A percentile compares a stretch with the other conserved stretches of the same genome.
Conservation (phyloP, 371 early-diverging fungal species). For the Syncephalastrum sp. region DNA sequence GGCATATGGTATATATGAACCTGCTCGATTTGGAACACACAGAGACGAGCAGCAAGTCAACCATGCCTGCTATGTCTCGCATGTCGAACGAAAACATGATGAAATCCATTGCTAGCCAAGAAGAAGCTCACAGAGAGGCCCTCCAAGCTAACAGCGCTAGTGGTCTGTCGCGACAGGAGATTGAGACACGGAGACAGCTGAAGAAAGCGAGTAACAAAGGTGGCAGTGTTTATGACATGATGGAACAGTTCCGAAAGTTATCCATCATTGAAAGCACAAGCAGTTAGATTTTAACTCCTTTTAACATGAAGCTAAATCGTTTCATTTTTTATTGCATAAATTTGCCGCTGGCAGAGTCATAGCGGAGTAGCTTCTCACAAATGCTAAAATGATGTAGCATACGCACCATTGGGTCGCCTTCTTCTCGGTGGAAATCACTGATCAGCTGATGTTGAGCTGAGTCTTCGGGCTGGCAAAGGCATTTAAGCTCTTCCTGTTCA, state of each 20-base stretch:
- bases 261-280: constrained; percentile 11
- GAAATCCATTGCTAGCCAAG: constrained; percentile 10
- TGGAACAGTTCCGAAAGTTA: constrained; percentile 23
- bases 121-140: neutral
- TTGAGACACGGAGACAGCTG: constrained; percentile 13
- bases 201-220: constrained; percentile 13
- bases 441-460: neutral
- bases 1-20: constrained; percentile 61
- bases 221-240: constrained; percentile 17
- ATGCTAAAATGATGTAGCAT: constrained; percentile 10
- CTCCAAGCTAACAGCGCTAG: no score
- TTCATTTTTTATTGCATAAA: no score
- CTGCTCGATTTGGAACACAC: constrained; percentile 45
- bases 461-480: neutral
- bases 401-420: constrained; percentile 9
- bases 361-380: constrained; percentile 13
- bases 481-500: constrained; percentile 6
- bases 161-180: constrained; percentile 11
- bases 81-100: constrained; percentile 14
- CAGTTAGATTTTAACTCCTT: neutral
- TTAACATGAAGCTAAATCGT: no score
- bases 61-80: neutral
- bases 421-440: constrained; percentile 3
- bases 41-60: constrained; percentile 10
- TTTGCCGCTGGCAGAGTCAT: neutral